Evolutionary conservation across 2,329 filamentous ascomycete species (phyloP).

Genomic region (Arthrobotrys megalospora): DNA sequence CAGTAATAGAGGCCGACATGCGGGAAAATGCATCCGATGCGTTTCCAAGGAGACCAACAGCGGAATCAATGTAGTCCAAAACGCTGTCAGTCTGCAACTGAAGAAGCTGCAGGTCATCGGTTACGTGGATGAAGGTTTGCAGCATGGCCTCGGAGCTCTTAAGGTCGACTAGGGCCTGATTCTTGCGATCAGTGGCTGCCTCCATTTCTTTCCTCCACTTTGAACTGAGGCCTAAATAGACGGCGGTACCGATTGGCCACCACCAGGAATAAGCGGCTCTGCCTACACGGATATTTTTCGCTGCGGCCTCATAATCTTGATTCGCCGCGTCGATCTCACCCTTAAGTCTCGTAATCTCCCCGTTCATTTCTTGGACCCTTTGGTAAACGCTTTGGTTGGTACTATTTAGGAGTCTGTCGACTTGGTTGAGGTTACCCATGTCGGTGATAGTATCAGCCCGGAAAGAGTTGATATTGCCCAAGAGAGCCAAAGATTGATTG

Average conservation of each 20-base stretch:
- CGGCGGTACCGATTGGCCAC: constrained; percentile 47
- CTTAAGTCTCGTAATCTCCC: constrained; percentile 35
- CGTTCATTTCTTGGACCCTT: constrained; percentile 37
- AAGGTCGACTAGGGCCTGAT: constrained; percentile 22
- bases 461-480: constrained; percentile 51
- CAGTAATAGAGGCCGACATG: constrained; percentile 52
- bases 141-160: constrained; percentile 23
- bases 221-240: constrained; percentile 38
- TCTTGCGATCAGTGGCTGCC: constrained; percentile 37
- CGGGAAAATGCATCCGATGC: constrained; percentile 46
- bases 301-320: constrained; percentile 38
- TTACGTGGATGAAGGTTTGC: constrained; percentile 40
- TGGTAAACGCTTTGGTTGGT: constrained; percentile 39
- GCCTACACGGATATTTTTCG: constrained; percentile 34
- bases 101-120: constrained; percentile 45
- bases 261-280: constrained; percentile 38
- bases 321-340: constrained; percentile 36
- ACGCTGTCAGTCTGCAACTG: constrained; percentile 55
- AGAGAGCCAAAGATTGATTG: constrained; percentile 37
- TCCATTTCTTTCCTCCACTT: constrained; percentile 55
- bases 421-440: constrained; percentile 51
- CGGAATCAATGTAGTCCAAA: constrained; percentile 48
- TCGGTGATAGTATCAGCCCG: constrained; percentile 47
- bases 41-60: constrained; percentile 43
- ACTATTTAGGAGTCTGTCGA: constrained; percentile 45